Evolutionary conservation across 805 yeast genomes (phyloP).

Genomic region (Schizosaccharomyces lindneri): DNA sequence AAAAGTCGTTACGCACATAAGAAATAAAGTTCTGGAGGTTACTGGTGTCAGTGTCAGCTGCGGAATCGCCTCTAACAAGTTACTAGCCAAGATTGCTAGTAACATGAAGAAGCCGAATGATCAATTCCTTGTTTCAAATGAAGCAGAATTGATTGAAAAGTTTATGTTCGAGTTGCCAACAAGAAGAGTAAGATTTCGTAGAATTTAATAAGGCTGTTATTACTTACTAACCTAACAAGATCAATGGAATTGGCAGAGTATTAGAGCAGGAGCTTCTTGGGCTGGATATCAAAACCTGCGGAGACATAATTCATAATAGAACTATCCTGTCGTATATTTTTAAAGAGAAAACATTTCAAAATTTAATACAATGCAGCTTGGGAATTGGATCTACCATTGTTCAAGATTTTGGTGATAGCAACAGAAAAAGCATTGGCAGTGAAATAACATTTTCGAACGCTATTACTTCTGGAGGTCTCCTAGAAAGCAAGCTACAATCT

Average conservation of each 20-base stretch:
- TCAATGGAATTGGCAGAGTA: slow-evolving; percentile 10
- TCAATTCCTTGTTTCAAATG: slow-evolving; percentile 6
- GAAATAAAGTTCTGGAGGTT: slow-evolving; percentile 18
- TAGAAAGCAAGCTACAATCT: slow-evolving; percentile 6
- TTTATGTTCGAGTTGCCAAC: slow-evolving; percentile 8
- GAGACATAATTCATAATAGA: slow-evolving; percentile 5
- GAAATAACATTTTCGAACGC: slow-evolving; percentile 9
- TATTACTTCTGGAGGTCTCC: neutral
- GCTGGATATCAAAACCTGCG: slow-evolving; percentile 8
- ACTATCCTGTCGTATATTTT: slow-evolving; percentile 1
- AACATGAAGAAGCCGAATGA: slow-evolving; percentile 11
- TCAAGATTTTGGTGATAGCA: slow-evolving; percentile 7
- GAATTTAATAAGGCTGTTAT: neutral
- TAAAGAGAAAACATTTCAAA: slow-evolving; percentile 4
- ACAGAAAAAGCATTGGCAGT: slow-evolving; percentile 10
- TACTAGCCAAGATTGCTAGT: slow-evolving; percentile 11
- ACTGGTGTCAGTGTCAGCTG: slow-evolving; percentile 53
- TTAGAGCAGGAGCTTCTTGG: slow-evolving; percentile 10
- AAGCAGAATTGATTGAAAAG: slow-evolving; percentile 6
- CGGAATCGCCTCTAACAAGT: slow-evolving; percentile 34
- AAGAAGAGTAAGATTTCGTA: slow-evolving; percentile 7
- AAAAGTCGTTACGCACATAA: slow-evolving; percentile 14
- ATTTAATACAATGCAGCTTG: slow-evolving; percentile 8
- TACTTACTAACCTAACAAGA: neutral
- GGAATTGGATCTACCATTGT: slow-evolving; percentile 10